Conservation (phyloP, 352 stramenopile genomes). For the Elongisporangium prolatum region DNA sequence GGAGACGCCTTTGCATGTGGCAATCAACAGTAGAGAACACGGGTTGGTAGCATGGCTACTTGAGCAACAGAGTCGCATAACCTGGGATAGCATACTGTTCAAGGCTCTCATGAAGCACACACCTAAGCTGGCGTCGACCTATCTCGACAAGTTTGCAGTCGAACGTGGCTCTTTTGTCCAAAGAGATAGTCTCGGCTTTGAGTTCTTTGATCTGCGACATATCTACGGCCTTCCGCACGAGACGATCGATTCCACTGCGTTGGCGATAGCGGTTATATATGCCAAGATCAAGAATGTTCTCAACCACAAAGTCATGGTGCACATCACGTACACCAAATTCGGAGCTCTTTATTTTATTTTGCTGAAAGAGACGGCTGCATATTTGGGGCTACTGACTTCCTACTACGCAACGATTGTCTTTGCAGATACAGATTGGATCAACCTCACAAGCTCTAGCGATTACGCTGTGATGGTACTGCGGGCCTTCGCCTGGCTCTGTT, state of each 20-base stretch:
- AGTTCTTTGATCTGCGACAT: slow-evolving; percentile 35
- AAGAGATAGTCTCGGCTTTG: slow-evolving; percentile 33
- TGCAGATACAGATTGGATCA: slow-evolving; percentile 44
- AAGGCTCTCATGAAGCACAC: slow-evolving; percentile 44
- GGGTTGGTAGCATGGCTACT: slow-evolving; percentile 48
- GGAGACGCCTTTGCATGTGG: slow-evolving; percentile 40
- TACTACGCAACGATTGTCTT: slow-evolving; percentile 59
- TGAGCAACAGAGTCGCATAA: slow-evolving; percentile 14
- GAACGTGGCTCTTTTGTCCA: slow-evolving; percentile 21
- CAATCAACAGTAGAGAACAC: slow-evolving; percentile 43
- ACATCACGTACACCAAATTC: slow-evolving; percentile 53
- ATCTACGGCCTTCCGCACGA: slow-evolving; percentile 51
- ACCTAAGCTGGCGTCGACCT: slow-evolving; percentile 25
- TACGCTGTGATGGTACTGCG: slow-evolving; percentile 34
- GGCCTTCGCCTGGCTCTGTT: slow-evolving; percentile 40
- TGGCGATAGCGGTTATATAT: slow-evolving; percentile 39
- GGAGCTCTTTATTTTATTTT: slow-evolving; percentile 27
- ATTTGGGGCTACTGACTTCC: slow-evolving; percentile 38
- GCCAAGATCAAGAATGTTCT: slow-evolving; percentile 29
- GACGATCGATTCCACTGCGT: slow-evolving; percentile 35
- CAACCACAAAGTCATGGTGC: slow-evolving; percentile 46
- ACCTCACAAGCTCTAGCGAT: slow-evolving; percentile 28
- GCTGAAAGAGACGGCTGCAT: slow-evolving; percentile 37
- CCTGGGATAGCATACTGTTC: slow-evolving; percentile 50
- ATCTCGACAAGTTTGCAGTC: slow-evolving; percentile 47